These are phyloP conservation scores for Phytopythium delawarense DNA, from an alignment of 352 stramenopile species.

Conservation along the genomic window DNA sequence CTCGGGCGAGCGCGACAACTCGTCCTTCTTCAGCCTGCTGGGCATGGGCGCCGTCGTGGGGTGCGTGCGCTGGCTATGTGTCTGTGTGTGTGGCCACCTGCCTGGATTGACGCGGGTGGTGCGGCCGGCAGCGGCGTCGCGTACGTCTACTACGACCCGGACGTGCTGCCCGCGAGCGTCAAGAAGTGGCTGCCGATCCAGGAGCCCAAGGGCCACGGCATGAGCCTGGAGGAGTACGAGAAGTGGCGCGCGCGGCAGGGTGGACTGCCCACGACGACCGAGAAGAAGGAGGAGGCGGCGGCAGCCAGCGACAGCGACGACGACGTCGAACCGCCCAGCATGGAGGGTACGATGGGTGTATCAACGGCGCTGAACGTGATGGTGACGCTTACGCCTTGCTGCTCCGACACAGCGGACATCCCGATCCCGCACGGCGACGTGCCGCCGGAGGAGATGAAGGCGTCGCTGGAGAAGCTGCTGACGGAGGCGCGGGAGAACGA, in stretches of 20 bases:
- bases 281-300: conserved; percentile 36
- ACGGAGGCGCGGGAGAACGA: conserved; percentile 76
- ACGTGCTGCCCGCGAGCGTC: conserved; percentile 66
- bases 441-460: conserved; percentile 58
- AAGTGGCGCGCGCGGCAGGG: conserved; percentile 76
- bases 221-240: conserved; percentile 87
- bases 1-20: conserved; percentile 66
- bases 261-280: conserved; percentile 26
- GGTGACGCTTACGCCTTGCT: no score
- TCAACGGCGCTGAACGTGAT: no score
- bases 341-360: conserved; percentile 18
- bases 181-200: conserved; percentile 82
- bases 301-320: conserved; percentile 23
- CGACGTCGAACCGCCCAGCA: conserved; percentile 31
- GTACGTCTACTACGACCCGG: conserved; percentile 86
- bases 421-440: conserved; percentile 55
- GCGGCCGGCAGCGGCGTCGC: conserved; percentile 39
- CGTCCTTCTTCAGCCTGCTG: conserved; percentile 77
- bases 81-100: no score
- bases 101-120: not conserved
- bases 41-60: conserved; percentile 54
- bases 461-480: conserved; percentile 71
- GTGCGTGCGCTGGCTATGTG: conserved; percentile 18
- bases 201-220: conserved; percentile 72
- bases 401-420: conserved; percentile 25